Percentiles rank a stretch among this genome's conserved stretches.
Conservation (phyloP, 202 grass and related monocot genomes). For the Setaria italica region DNA sequence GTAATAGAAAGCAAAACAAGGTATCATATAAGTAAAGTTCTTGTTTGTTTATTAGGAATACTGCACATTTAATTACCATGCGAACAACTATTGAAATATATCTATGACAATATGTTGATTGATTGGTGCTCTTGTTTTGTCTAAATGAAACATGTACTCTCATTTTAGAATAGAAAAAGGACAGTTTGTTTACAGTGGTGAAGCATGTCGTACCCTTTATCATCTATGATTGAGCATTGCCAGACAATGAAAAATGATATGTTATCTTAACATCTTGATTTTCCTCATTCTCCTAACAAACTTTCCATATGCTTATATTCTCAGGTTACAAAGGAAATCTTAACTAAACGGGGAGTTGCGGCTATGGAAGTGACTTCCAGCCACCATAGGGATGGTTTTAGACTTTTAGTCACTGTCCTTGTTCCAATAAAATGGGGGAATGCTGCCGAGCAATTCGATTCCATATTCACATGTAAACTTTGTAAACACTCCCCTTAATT, state of each 20-base stretch:
- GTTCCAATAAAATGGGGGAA: neutral
- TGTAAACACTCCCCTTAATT: neutral
- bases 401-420: neutral
- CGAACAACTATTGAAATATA: neutral
- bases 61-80: neutral
- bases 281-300: neutral
- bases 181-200: too few species aligned
- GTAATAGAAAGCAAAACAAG: neutral
- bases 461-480: slow-evolving; percentile 28
- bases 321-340: slow-evolving; percentile 81
- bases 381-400: neutral
- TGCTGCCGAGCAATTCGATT: neutral
- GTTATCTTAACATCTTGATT: neutral
- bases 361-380: neutral
- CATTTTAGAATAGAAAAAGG: too few species aligned
- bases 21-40: neutral
- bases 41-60: neutral
- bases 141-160: too few species aligned
- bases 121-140: neutral
- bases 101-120: neutral
- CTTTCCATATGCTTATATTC: neutral
- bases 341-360: slow-evolving; percentile 29
- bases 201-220: too few species aligned
- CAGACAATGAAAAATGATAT: neutral
- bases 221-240: neutral